Percentiles rank a stretch among this genome's conserved stretches.
Evolutionary conservation across 257 asterid species (phyloP).

Genomic region (Solanum verrucosum): DNA sequence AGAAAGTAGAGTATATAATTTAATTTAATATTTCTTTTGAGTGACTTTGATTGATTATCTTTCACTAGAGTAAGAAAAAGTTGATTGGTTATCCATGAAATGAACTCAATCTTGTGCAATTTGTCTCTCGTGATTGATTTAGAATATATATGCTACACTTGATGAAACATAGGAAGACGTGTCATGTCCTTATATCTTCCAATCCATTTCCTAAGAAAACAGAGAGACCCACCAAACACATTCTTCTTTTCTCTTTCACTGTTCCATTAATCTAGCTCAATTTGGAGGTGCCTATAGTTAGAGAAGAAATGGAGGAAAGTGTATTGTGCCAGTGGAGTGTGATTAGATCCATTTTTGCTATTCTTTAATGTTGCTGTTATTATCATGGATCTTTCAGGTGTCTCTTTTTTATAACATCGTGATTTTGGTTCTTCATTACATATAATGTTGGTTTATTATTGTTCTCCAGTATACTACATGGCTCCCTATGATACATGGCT

Average conservation of each 20-base stretch:
- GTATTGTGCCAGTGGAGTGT: conserved; percentile 17
- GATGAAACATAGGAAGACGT: not conserved
- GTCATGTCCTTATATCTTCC: not conserved
- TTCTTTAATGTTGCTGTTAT: conserved; percentile 32
- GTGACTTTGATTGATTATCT: too few relatives aligned
- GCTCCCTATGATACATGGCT: conserved; percentile 72
- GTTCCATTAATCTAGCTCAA: not conserved
- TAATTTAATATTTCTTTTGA: too few relatives aligned
- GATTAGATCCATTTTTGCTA: conserved; percentile 23
- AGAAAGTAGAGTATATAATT: too few relatives aligned
- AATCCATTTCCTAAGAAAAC: not conserved
- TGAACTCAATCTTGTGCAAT: too few relatives aligned
- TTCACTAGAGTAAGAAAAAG: too few relatives aligned
- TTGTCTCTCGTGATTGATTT: too few relatives aligned
- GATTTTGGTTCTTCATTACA: not conserved
- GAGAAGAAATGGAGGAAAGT: conserved; percentile 14
- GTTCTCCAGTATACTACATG: conserved; percentile 58
- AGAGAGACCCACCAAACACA: not conserved
- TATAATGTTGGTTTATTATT: not conserved
- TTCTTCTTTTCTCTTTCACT: not conserved
- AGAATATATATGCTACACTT: not conserved
- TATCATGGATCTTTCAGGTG: conserved; percentile 42
- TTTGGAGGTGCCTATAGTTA: not conserved
- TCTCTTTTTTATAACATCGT: not conserved
- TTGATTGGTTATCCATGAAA: too few relatives aligned